Base-by-base conservation (phyloP, 148 eudicot species). In the Amaranthus cruentus region DNA sequence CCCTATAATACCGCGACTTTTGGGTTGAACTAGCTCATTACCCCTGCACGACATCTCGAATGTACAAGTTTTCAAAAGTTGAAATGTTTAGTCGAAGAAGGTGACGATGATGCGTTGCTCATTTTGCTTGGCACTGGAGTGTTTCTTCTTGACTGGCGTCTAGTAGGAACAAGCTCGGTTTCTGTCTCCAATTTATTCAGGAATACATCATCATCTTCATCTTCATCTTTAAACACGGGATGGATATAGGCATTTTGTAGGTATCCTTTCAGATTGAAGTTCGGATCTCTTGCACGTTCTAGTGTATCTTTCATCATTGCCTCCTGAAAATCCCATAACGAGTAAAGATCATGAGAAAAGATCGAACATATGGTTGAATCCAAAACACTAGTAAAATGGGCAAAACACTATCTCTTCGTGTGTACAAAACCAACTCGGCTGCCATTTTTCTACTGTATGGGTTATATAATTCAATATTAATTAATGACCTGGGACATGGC, bases 221-320 rank as follows among this genome's bases (percentile, higher is more conserved):
- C 88, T 6, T 88, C 89, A 8, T 84, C 77, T 55, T 95, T 91
- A 69, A 95, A 95, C 42, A 95, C 87, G 0, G 98, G 98, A 76
- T 91, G 97, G 55, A 90, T 76, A 68, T 88, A 95, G 13, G 97
- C 96, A 68, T 79, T 80, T 47, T 87, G 90, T 65, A 95, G 90
- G 79, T 85, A 91, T 13, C 82, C 87, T 76, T 92, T 95, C 65
- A 90, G 72, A 79, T 88, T 88, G 73, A 95, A 83, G 72, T 85
- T 84, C 6, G 98, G 96, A 75, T 95, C 98, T 79, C 87, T 89
- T 56, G 97, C 91, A 10, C 88, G 87, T 80, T 93, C 98, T 59
- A 93, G 78, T 6, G 97, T 94, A 75, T 91, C 98, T 81, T 94
- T 94, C 91, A 82, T 90, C 98, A 85, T 95, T 3, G 98, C 97